phyloP scores from a whole-genome alignment of 805 yeast genomes.

The Nakazawaea peltata region DNA sequence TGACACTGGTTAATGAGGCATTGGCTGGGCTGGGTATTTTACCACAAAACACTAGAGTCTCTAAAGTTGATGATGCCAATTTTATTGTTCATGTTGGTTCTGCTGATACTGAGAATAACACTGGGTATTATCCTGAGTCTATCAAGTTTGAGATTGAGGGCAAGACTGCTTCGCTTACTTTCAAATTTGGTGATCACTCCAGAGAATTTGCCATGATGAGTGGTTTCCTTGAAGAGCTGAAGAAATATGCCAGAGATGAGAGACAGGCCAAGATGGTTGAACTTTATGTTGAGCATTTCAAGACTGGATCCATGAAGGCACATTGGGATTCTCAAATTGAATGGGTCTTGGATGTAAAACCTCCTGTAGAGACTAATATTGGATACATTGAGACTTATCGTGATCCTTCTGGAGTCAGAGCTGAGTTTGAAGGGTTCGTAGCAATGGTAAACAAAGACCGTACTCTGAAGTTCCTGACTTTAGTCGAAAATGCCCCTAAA shows the following conservation, averaged over 20 bases:
- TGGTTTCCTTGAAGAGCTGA: slow-evolving; percentile 47
- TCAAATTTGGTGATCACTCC: slow-evolving; percentile 74
- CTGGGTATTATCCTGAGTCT: slow-evolving; percentile 43
- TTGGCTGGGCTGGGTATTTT: slow-evolving; percentile 54
- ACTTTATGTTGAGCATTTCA: slow-evolving; percentile 60
- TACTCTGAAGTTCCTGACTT: slow-evolving; percentile 66
- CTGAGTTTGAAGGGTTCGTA: slow-evolving; percentile 90
- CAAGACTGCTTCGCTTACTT: slow-evolving; percentile 30
- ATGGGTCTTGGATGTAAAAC: slow-evolving; percentile 86
- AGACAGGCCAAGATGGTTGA: slow-evolving; percentile 61
- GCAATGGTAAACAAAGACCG: slow-evolving; percentile 87
- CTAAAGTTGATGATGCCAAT: slow-evolving; percentile 37
- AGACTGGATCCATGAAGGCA: slow-evolving; percentile 76
- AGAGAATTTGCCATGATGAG: slow-evolving; percentile 56
- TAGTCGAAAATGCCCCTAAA: slow-evolving; percentile 59
- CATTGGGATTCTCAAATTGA: slow-evolving; percentile 77
- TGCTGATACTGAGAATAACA: slow-evolving; percentile 37
- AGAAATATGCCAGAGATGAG: slow-evolving; percentile 60
- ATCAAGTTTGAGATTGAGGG: slow-evolving; percentile 32
- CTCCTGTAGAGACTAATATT: slow-evolving; percentile 69
- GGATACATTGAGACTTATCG: slow-evolving; percentile 92
- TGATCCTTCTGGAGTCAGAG: slow-evolving; percentile 86
- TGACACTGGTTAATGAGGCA: slow-evolving; percentile 58
- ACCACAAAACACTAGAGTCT: slow-evolving; percentile 77
- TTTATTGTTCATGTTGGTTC: slow-evolving; percentile 68